Evolutionary conservation across 2,329 filamentous ascomycete species (phyloP), one percentile per base, ranked within the genome.

Genomic region (Cladosporium cucumerinum): DNA sequence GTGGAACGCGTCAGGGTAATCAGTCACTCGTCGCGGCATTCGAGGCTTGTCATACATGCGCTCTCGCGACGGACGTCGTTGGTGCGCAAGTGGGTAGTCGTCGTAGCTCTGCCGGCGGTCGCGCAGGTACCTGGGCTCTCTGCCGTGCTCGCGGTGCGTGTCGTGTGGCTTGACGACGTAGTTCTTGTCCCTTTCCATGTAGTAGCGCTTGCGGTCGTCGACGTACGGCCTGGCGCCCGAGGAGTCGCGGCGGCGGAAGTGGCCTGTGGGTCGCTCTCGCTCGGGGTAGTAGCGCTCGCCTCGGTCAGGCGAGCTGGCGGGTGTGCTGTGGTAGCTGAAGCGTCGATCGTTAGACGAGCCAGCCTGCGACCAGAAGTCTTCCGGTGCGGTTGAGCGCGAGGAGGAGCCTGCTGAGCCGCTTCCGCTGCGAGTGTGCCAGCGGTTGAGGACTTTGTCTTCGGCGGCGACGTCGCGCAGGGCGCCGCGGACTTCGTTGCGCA

Each of bases 381-480:
- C 58, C 1, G 32, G 43, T 11, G 8, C 5, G 5, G 43, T 14
- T n/a, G 58, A 61, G 18, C 28, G 43, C n/a, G 57, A 59, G n/a
- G 36, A 59, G 11, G 36, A 59, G 12, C 51, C 51, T 32, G 26
- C 51, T 2, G 51, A 54, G 16, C 51, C 51, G 25, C 43, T 39
- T 60, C 25, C 25, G 26, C 57, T 60, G 11, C 28, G 21, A 26
- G 57, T 60, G 36, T 34, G 60, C 60, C 60, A 62, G 23, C 28
- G 18, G 49, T 43, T 25, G 26, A 52, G 25, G 48, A 62, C 60
- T 55, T 62, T 62, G 25, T 62, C 43, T 12, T 52, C 30, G 7
- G 60, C 49, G 8, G 48, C 49, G 6, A 51, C 60, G 6, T 57
- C 54, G 21, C 54, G 54, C n/a, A 57, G 14, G 7, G 21, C 54